Evolutionary conservation across 345 rosid species (phyloP), one percentile per base, ranked within the genome.

Genomic region (Euphorbia lathyris): DNA sequence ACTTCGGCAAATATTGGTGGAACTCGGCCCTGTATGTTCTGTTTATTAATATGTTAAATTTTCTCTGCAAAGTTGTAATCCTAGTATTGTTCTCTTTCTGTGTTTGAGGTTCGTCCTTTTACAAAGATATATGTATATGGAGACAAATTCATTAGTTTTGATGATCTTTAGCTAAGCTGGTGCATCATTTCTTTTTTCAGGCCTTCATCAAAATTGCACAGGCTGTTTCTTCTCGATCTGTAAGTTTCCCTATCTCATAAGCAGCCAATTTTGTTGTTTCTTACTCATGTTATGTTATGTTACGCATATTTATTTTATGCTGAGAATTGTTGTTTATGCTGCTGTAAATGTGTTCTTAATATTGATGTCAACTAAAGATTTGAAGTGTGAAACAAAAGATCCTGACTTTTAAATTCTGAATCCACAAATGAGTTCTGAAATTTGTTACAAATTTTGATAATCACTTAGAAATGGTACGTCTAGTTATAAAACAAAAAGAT

Each of bases 151-250:
- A 19, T 26, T 5, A 27, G 13, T 25, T 45, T 2, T 5, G 22
- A 20, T 48, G 58, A 58, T 0, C 40, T 61, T 32, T 38, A 6
- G 51, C 42, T 42, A 34, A 60, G 14, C 22, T 56, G 34, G 34
- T 55, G 40, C 6, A 22, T 20, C 26, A 2, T 52, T 72, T 79
- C 59, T 71, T 38, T 67, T 75, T 76, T 73, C 86, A 94, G 97
- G 98, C 98, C 22, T 94, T 89, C 52, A 13, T 89, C 68, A 94
- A 94, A 81, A 83, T 91, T 72, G 98, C 96, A 56, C 98, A 94
- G 82, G 98, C 97, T 68, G 84, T 91, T 75, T 91, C 98, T 8
- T 91, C 98, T 74, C 84, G 97, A 72, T 78, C 98, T 14, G 96
- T 94, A 86, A 87, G 96, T 80, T 72, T 12, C 30, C 20, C 27